A percentile compares a stretch with the other conserved stretches of the same genome.
These are phyloP conservation scores for Peronosclerospora sorghi DNA, from an alignment of 352 stramenopile species.

Conservation along the genomic window DNA sequence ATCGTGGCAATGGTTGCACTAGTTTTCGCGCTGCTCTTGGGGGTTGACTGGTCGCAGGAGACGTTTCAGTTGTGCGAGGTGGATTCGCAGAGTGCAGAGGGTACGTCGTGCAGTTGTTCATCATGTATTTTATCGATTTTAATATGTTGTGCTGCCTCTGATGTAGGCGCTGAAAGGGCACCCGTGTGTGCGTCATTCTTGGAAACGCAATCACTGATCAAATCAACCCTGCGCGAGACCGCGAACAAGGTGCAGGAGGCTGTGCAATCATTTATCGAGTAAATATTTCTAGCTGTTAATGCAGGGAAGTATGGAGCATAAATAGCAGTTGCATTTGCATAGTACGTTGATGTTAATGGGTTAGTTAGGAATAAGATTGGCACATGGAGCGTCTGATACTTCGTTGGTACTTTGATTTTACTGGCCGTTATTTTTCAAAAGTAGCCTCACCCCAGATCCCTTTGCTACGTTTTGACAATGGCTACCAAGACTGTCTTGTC, in stretches of 20 bases:
- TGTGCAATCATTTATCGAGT: conserved; percentile 24
- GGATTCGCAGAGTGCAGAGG: conserved; percentile 19
- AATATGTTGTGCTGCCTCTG: not conserved
- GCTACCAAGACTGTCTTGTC: conserved; percentile 33
- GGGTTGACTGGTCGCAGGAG: conserved; percentile 35
- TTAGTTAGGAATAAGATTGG: conserved; percentile 26
- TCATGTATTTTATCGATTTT: not conserved
- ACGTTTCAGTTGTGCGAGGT: conserved; percentile 37
- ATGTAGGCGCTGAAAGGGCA: conserved; percentile 19
- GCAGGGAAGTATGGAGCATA: conserved; percentile 7
- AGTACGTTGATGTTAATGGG: conserved; percentile 22
- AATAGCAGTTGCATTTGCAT: conserved; percentile 27
- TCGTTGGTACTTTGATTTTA: too few species aligned
- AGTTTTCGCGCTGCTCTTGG: conserved; percentile 35
- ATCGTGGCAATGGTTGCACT: conserved; percentile 29
- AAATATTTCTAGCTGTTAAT: conserved; percentile 12
- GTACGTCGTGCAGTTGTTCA: conserved; percentile 12
- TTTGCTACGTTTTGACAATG: conserved; percentile 4
- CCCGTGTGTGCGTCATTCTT: conserved; percentile 33
- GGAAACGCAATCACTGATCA: conserved; percentile 24
- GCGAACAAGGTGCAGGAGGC: conserved; percentile 15
- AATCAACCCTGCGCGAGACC: conserved; percentile 23
- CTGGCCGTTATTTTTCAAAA: too few species aligned
- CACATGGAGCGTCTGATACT: too few species aligned
- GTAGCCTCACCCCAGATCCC: too few species aligned